Conservation (phyloP, 1,284 basidiomycete genomes). For the Boletellus deceptivus region DNA sequence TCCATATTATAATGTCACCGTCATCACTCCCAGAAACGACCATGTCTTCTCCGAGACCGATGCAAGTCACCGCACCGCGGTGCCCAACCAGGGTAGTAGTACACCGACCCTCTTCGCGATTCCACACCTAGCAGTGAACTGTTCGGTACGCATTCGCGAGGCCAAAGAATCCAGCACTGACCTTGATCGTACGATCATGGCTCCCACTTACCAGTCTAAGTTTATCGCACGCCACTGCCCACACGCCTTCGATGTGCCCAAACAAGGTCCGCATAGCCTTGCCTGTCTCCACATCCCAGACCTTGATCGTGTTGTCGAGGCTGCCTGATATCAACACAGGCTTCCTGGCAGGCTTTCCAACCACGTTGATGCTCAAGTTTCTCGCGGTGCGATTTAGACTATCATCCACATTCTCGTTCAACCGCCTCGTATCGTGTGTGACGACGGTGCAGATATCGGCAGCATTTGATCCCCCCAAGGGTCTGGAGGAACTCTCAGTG, state of each 20-base stretch:
- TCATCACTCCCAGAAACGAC: slow-evolving; percentile 95
- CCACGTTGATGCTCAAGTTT: not conserved
- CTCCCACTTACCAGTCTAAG: slow-evolving; percentile 89
- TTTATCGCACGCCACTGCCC: slow-evolving; percentile 92
- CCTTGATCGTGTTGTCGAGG: slow-evolving; percentile 93
- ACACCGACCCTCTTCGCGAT: slow-evolving; percentile 85
- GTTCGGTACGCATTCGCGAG: slow-evolving; percentile 6
- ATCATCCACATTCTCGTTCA: slow-evolving; percentile 17
- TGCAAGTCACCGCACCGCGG: slow-evolving; percentile 88
- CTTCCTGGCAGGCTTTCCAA: slow-evolving; percentile 35
- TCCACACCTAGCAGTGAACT: slow-evolving; percentile 71
- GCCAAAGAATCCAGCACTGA: slow-evolving; percentile 29
- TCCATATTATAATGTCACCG: slow-evolving; percentile 79
- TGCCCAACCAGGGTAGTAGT: slow-evolving; percentile 93
- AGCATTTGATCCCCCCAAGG: slow-evolving; percentile 9
- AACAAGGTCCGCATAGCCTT: slow-evolving; percentile 84
- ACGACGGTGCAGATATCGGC: slow-evolving; percentile 31
- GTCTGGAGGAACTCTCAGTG: slow-evolving; percentile 17
- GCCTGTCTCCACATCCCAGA: slow-evolving; percentile 94
- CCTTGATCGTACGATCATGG: slow-evolving; percentile 92
- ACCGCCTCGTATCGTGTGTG: slow-evolving; percentile 24
- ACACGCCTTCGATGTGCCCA: slow-evolving; percentile 96
- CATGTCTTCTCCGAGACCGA: slow-evolving; percentile 92
- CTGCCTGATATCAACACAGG: slow-evolving; percentile 88
- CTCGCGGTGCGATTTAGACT: slow-evolving; percentile 5